phyloP scores from a whole-genome alignment of 1,284 basidiomycete genomes.

The Ceratobasidium sp. region DNA sequence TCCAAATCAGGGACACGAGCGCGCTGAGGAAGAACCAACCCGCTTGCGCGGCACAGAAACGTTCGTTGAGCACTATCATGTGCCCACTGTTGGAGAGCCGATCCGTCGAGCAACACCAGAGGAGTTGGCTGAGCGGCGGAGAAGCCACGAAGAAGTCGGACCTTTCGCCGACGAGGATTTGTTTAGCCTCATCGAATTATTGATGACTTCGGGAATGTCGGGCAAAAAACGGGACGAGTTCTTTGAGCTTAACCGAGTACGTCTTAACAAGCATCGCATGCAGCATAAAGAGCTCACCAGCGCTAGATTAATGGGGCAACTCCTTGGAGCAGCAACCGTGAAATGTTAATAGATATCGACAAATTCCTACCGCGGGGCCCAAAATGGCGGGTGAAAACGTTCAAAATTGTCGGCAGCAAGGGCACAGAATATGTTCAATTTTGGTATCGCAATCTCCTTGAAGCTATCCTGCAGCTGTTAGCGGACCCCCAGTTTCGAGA shows the following conservation, averaged over 20 bases:
- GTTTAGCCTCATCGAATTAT: not conserved
- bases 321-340: constrained; percentile 11
- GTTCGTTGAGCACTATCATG: not conserved
- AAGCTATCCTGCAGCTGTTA: constrained; percentile 56
- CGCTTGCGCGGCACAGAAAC: not conserved
- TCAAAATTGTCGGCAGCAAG: constrained; percentile 46
- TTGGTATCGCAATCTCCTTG: constrained; percentile 54
- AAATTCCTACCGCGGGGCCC: constrained; percentile 15
- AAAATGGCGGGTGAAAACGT: constrained; percentile 7
- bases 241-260: not conserved
- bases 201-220: not conserved
- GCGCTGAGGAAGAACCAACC: not conserved
- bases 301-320: not conserved
- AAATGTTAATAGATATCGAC: constrained; percentile 14
- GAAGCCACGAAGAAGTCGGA: not conserved
- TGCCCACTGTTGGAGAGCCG: not conserved
- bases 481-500: constrained; percentile 33
- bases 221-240: not conserved
- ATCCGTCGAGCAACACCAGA: not conserved
- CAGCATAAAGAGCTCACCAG: too few species aligned
- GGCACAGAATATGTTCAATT: constrained; percentile 54
- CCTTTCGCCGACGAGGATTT: not conserved
- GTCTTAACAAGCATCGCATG: not conserved
- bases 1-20: not conserved
- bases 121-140: not conserved